phyloP scores from a whole-genome alignment of 73 alveolate species.

The Paramecium caudatum region DNA sequence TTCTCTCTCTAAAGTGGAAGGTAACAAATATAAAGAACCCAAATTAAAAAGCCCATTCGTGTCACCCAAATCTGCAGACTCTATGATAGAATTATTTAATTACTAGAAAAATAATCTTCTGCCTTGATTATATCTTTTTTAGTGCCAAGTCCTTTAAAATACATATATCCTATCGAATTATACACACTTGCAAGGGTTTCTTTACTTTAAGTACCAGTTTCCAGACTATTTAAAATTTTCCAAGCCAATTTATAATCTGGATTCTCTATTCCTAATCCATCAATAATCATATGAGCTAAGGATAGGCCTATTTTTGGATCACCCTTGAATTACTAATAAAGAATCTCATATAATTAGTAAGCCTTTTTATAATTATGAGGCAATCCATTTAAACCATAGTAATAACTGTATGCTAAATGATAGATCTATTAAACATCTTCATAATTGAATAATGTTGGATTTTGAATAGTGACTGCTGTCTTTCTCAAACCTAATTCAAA shows the following conservation, averaged over 20 bases:
- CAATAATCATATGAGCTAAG: slow-evolving; percentile 51
- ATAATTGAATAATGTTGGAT: background rate
- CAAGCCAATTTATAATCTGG: slow-evolving; percentile 19
- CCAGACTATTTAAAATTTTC: background rate
- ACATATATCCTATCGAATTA: slow-evolving; percentile 17
- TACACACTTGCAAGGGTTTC: background rate
- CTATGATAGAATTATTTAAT: background rate
- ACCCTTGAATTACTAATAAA: background rate
- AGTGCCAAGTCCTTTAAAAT: slow-evolving; percentile 24
- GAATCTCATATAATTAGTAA: background rate
- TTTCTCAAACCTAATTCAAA: slow-evolving; percentile 16
- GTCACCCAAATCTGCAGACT: slow-evolving; percentile 18
- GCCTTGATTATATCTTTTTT: slow-evolving; percentile 11
- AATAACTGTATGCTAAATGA: slow-evolving; percentile 45
- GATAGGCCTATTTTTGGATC: background rate
- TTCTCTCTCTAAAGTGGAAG: slow-evolving; percentile 31
- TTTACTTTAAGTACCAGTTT: background rate
- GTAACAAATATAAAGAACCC: slow-evolving; percentile 11
- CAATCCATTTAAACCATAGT: slow-evolving; percentile 54
- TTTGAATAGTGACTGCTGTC: background rate
- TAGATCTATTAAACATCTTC: background rate
- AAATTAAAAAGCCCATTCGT: slow-evolving; percentile 18
- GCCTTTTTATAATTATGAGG: background rate
- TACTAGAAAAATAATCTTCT: background rate
- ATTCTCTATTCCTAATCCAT: background rate